A percentile compares a stretch with the other conserved stretches of the same genome.
Evolutionary conservation across 2,329 filamentous ascomycete genomes (phyloP).

Genomic region (Sarocladiaceae sp.): DNA sequence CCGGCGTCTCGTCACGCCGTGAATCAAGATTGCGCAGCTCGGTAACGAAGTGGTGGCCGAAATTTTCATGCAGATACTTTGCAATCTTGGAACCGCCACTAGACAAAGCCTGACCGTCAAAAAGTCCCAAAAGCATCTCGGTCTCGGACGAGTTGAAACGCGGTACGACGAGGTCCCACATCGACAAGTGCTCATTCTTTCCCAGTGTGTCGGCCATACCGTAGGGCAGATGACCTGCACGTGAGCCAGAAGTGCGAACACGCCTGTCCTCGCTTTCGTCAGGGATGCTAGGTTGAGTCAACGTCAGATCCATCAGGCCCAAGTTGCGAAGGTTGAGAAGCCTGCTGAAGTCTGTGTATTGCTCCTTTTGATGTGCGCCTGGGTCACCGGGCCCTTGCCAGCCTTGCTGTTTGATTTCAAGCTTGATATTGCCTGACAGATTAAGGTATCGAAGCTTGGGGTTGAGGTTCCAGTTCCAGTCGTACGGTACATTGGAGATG

Average conservation of each 20-base stretch:
- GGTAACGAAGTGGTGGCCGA: slow-evolving; percentile 73
- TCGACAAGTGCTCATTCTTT: slow-evolving; percentile 88
- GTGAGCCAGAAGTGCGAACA: slow-evolving; percentile 92
- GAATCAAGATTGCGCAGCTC: slow-evolving; percentile 71
- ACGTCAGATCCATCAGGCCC: slow-evolving; percentile 94
- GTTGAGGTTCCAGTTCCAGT: slow-evolving; percentile 99
- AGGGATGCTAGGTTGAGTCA: slow-evolving; percentile 87
- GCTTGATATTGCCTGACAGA: slow-evolving; percentile 88
- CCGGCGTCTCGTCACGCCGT: slow-evolving; percentile 64
- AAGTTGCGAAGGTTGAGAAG: slow-evolving; percentile 78
- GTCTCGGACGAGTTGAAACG: slow-evolving; percentile 84
- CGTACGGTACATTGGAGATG: slow-evolving; percentile 96
- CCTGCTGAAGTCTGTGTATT: slow-evolving; percentile 81
- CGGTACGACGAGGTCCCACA: slow-evolving; percentile 90
- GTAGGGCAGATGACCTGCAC: slow-evolving; percentile 85
- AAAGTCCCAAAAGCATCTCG: slow-evolving; percentile 88
- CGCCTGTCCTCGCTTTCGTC: slow-evolving; percentile 93
- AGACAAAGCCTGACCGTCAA: slow-evolving; percentile 86
- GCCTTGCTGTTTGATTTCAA: slow-evolving; percentile 73
- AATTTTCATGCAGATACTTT: slow-evolving; percentile 94
- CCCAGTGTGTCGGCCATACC: slow-evolving; percentile 97
- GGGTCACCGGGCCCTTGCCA: slow-evolving; percentile 38
- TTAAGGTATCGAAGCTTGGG: slow-evolving; percentile 92
- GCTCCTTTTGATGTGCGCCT: slow-evolving; percentile 51
- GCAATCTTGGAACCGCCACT: slow-evolving; percentile 91